Conservation (phyloP, 2,329 filamentous ascomycete genomes). For the Whalleya microplaca region DNA sequence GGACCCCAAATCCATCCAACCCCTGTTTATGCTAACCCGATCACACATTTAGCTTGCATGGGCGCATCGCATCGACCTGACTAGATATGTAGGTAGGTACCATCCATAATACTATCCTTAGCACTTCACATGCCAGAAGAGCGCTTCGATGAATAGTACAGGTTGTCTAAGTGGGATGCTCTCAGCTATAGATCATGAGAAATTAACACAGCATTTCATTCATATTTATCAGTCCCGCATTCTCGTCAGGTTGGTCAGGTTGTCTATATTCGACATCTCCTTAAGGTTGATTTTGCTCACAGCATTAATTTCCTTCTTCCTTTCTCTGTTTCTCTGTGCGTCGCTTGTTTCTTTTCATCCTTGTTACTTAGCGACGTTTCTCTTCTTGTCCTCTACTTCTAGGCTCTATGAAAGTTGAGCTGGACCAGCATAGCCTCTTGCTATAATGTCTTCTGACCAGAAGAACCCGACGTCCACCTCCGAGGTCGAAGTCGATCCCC, state of each 20-base stretch:
- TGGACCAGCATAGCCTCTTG: constrained; percentile 10
- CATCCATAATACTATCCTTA: constrained; percentile 32
- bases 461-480: constrained; percentile 49
- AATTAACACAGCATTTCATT: constrained; percentile 24
- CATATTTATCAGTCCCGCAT: constrained; percentile 29
- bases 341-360: constrained; percentile 16
- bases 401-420: constrained; percentile 27
- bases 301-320: constrained; percentile 13
- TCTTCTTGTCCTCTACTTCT: constrained; percentile 7
- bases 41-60: constrained; percentile 23
- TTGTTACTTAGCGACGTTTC: constrained; percentile 16
- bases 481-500: constrained; percentile 53
- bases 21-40: constrained; percentile 6
- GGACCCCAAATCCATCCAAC: not conserved
- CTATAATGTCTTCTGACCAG: constrained; percentile 37
- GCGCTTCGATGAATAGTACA: constrained; percentile 14
- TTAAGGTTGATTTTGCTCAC: constrained; percentile 12
- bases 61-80: constrained; percentile 26
- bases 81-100: constrained; percentile 19
- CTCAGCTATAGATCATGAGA: constrained; percentile 23
- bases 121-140: constrained; percentile 10
- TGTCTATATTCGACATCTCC: constrained; percentile 23
- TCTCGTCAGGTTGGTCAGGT: constrained; percentile 15
- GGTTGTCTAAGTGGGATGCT: constrained; percentile 13
- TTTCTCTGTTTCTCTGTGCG: constrained; percentile 11